Conservation (phyloP, 1,284 basidiomycete species). For the Trichosporon sp. region DNA sequence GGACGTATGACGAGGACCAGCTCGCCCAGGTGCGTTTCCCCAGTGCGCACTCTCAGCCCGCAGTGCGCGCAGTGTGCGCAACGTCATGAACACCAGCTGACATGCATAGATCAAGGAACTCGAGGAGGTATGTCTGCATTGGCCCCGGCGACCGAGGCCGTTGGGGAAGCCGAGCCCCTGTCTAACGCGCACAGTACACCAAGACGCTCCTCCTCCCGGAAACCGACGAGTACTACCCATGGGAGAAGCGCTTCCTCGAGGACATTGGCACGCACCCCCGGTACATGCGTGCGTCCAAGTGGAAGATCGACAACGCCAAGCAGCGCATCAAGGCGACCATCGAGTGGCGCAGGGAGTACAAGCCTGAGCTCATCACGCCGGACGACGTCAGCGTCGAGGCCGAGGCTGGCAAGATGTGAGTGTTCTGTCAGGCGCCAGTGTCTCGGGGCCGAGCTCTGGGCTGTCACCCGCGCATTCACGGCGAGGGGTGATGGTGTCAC, state of each 20-base stretch:
- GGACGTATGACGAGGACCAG: conserved; percentile 64
- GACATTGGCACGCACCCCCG: conserved; percentile 69
- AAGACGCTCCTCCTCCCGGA: conserved; percentile 59
- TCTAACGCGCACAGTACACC: conserved; percentile 57
- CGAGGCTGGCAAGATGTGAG: conserved; percentile 79
- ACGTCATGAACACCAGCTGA: conserved; percentile 4
- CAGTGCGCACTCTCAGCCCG: not conserved
- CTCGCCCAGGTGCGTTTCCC: conserved; percentile 42
- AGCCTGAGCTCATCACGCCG: conserved; percentile 73
- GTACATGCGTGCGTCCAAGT: conserved; percentile 78
- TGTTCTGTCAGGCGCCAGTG: conserved; percentile 10
- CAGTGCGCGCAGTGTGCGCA: not conserved
- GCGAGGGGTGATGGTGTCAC: not conserved
- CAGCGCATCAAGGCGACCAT: conserved; percentile 69
- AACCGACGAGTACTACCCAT: conserved; percentile 64
- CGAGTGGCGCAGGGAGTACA: conserved; percentile 73
- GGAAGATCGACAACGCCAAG: conserved; percentile 70
- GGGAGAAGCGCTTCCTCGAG: conserved; percentile 70
- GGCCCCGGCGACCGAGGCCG: not conserved
- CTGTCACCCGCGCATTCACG: not conserved
- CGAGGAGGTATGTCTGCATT: conserved; percentile 54
- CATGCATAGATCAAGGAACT: conserved; percentile 56
- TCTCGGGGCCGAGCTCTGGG: not conserved
- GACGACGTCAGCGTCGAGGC: conserved; percentile 68
- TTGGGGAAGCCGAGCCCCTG: not conserved